phyloP scores from a whole-genome alignment of 2,329 filamentous ascomycete genomes.

The Trichoderma koningii region DNA sequence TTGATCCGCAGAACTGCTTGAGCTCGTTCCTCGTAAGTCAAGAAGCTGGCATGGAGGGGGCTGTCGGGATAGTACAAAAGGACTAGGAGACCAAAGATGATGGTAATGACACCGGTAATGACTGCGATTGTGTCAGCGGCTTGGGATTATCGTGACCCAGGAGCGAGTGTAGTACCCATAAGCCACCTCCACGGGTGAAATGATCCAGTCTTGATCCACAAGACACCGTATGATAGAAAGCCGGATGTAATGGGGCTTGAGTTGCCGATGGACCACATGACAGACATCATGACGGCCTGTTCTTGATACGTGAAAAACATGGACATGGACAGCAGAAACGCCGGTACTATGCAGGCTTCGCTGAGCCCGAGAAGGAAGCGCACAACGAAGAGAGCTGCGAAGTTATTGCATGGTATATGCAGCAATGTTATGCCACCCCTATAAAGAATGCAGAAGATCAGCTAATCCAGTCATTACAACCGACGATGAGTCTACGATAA shows the following conservation, averaged over 20 bases:
- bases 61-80: slow-evolving; percentile 26
- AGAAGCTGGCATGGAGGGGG: slow-evolving; percentile 30
- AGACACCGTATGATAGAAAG: slow-evolving; percentile 37
- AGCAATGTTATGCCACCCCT: slow-evolving; percentile 38
- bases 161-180: slow-evolving; percentile 35
- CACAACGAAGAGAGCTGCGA: slow-evolving; percentile 36
- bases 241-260: slow-evolving; percentile 39
- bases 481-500: not conserved
- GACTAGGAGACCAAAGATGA: slow-evolving; percentile 30
- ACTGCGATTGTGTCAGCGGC: slow-evolving; percentile 19
- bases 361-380: slow-evolving; percentile 36
- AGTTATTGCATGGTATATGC: slow-evolving; percentile 36
- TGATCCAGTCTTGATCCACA: slow-evolving; percentile 40
- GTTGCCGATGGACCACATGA: slow-evolving; percentile 46
- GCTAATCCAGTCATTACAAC: not conserved
- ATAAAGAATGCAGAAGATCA: not conserved
- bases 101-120: slow-evolving; percentile 29
- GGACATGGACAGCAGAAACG: slow-evolving; percentile 35
- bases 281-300: slow-evolving; percentile 40
- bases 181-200: slow-evolving; percentile 45
- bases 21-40: slow-evolving; percentile 33
- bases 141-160: not conserved
- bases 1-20: slow-evolving; percentile 39
- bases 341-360: slow-evolving; percentile 34
- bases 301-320: slow-evolving; percentile 44